Base-by-base conservation (phyloP, 1,284 basidiomycete genomes). In the Rhodotorula mucilaginosa region DNA sequence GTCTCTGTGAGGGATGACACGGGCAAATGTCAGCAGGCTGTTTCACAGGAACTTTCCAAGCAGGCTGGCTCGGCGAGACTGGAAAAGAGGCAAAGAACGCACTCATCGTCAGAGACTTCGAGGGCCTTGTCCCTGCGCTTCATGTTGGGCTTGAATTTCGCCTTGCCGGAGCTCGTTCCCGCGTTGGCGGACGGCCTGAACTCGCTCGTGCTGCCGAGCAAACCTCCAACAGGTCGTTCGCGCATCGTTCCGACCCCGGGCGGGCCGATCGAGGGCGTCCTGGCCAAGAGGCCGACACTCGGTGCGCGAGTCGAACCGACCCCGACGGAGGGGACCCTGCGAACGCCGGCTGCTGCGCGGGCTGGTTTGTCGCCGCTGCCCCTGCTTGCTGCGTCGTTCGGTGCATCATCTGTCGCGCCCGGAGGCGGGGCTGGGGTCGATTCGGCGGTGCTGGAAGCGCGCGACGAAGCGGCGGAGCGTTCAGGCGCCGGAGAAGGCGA, bases 61-160 rank as follows among this genome's bases (percentile, higher is more conserved):
- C 2, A 44, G 2, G 39, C 39, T 10, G 12, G 12, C 8, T 10
- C 39, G 12, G 10, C 2, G 12, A 44, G 12, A 1, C 15, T 5
- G 10, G 16, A 21, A 26, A 26, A 1, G n/a, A 26, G 23, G 18
- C 2, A 46, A 8, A 16, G 13, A 8, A 69, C 74, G 68, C 61
- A 76, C 74, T 76, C 74, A 34, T 74, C 71, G 52, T 76, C 74
- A 29, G 67, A 67, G 26, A 70, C 67, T 1, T 63, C 61, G 10
- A 66, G 60, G n/a, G 60, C 59, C 31, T 46, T 51, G 21, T 51
- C 46, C 47, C 67, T 66, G 59, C 69, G 66, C 48, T 48, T 64
- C 66, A 74, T 72, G 51, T 74, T 76, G 5, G 74, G 74, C 69
- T 61, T 64, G 58, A 76, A 76, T 54, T 70, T 72, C 12, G 69